Conservation (phyloP, 2,329 filamentous ascomycete species). For the Xenoacremonium recifei region DNA sequence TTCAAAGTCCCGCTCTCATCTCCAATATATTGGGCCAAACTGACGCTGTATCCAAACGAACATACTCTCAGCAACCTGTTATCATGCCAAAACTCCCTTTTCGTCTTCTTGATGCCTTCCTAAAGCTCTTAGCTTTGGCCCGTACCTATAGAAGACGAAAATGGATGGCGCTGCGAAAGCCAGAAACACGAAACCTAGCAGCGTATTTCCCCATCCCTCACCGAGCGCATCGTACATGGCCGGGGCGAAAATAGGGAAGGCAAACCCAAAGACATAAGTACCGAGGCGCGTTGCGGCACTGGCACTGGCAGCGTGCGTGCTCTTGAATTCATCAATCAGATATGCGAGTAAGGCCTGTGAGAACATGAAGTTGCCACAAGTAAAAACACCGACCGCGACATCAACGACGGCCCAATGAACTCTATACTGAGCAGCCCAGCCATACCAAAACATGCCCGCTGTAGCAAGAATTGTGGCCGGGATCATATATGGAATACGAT, state of each 20-base stretch:
- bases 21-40: too few relatives aligned
- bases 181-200: slow-evolving; percentile 39
- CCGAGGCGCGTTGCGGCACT: slow-evolving; percentile 54
- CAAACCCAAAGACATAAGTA: slow-evolving; percentile 51
- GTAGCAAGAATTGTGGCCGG: slow-evolving; percentile 44
- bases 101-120: not conserved
- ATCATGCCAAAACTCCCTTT: too few relatives aligned
- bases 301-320: slow-evolving; percentile 31
- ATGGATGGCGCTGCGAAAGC: slow-evolving; percentile 3
- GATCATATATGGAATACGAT: slow-evolving; percentile 52
- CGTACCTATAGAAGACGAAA: not conserved
- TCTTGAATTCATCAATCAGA: slow-evolving; percentile 48
- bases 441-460: slow-evolving; percentile 37
- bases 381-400: slow-evolving; percentile 54
- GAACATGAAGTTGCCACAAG: slow-evolving; percentile 49
- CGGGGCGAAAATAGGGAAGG: slow-evolving; percentile 55
- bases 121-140: slow-evolving; percentile 1
- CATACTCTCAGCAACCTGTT: too few relatives aligned
- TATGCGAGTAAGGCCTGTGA: slow-evolving; percentile 56
- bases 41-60: too few relatives aligned
- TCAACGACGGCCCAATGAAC: slow-evolving; percentile 59
- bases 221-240: slow-evolving; percentile 22
- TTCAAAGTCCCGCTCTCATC: too few relatives aligned
- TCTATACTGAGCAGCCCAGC: slow-evolving; percentile 46
- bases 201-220: slow-evolving; percentile 46